Conservation (phyloP, 345 rosid genomes). For the Aquilaria sinensis region DNA sequence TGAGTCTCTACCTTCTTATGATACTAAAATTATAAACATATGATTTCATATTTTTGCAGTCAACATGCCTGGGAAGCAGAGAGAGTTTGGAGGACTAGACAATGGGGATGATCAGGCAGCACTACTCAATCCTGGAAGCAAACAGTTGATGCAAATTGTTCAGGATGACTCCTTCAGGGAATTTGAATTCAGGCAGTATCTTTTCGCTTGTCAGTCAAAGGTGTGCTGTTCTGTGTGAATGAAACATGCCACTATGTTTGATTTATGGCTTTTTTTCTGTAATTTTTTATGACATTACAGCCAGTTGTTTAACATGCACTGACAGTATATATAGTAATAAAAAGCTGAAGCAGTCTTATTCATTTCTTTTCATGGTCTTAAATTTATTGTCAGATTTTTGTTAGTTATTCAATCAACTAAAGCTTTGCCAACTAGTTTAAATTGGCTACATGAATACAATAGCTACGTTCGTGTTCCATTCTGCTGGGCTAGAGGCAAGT, state of each 20-base stretch:
- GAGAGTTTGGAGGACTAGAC: conserved; percentile 90
- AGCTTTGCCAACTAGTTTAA: too few relatives aligned
- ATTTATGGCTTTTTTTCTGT: too few relatives aligned
- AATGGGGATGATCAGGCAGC: conserved; percentile 87
- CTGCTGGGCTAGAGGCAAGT: too few relatives aligned
- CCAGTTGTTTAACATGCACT: background rate
- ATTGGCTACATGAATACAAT: too few relatives aligned
- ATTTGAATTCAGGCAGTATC: conserved; percentile 92
- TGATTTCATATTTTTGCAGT: conserved; percentile 37
- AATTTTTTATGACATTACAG: too few relatives aligned
- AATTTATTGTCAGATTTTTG: too few relatives aligned
- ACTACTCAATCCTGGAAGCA: conserved; percentile 69
- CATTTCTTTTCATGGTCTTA: too few relatives aligned
- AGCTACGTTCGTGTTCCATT: too few relatives aligned
- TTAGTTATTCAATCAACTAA: too few relatives aligned
- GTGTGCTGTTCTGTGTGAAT: conserved; percentile 29
- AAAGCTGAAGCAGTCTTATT: too few relatives aligned
- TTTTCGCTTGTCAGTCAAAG: conserved; percentile 89
- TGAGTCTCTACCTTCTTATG: background rate
- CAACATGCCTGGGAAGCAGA: conserved; percentile 57
- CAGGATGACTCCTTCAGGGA: conserved; percentile 94
- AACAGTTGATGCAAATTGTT: conserved; percentile 67
- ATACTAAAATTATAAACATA: too few relatives aligned
- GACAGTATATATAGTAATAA: too few relatives aligned
- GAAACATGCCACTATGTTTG: background rate